Conservation (phyloP, 768 basidiomycete species). For the Floccularia luteovirens region DNA sequence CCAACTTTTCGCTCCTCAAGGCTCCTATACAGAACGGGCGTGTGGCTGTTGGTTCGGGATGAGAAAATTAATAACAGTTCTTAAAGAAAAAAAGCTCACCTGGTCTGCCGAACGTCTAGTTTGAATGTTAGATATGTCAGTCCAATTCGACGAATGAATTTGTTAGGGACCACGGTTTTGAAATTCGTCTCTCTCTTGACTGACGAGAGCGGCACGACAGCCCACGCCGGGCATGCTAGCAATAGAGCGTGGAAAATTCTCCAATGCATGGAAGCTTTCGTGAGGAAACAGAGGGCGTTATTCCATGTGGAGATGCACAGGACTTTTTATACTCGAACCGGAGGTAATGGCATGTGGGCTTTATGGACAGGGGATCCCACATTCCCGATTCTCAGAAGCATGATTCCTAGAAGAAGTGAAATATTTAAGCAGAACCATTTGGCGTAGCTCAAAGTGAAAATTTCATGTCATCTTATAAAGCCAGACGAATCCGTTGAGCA, state of each 20-base stretch:
- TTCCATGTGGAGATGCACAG: too few species aligned
- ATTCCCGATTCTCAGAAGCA: too few species aligned
- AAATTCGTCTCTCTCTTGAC: slow-evolving; percentile 29
- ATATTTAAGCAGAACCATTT: too few species aligned
- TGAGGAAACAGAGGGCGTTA: slow-evolving; percentile 14
- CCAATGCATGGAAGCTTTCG: slow-evolving; percentile 25
- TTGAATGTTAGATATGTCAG: slow-evolving; percentile 22
- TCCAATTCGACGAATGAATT: slow-evolving; percentile 56
- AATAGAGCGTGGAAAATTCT: slow-evolving; percentile 17
- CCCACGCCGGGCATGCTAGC: slow-evolving; percentile 17
- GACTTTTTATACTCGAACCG: too few species aligned
- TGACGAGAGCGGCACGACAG: slow-evolving; percentile 24
- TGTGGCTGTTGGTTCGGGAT: slow-evolving; percentile 28
- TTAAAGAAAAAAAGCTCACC: slow-evolving; percentile 11
- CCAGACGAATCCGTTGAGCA: too few species aligned
- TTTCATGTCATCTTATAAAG: too few species aligned
- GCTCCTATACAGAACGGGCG: slow-evolving; percentile 38
- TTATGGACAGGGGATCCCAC: too few species aligned
- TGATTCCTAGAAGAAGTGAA: too few species aligned
- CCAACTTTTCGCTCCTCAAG: slow-evolving; percentile 33
- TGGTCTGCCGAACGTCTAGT: slow-evolving; percentile 22
- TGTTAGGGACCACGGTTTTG: slow-evolving; percentile 35
- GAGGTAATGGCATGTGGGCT: too few species aligned
- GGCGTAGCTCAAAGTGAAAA: too few species aligned
- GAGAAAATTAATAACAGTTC: neutral